Base-by-base conservation (phyloP, 2,329 filamentous ascomycete species). In the Plectosphaerella sp. region DNA sequence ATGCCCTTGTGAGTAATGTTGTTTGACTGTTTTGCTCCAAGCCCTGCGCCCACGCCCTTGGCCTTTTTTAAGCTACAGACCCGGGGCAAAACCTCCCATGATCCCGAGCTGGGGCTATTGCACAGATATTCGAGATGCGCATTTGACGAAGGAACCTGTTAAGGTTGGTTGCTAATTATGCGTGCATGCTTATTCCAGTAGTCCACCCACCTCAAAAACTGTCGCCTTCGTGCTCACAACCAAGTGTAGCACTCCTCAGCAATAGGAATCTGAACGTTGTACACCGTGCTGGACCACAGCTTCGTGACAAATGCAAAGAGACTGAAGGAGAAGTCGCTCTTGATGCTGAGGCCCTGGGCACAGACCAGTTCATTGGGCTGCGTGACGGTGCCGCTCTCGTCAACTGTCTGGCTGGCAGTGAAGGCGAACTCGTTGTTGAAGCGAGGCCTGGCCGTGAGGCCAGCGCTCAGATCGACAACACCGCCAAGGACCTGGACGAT, bases 221-320 rank as follows among this genome's bases (percentile, higher is more conserved):
- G 16, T n/a, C n/a, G n/a, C n/a, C n/a, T n/a, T n/a, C n/a, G n/a
- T 12, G 12, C 22, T 52, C 35, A 57, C 42, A 46, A 15, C 59
- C 59, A 62, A 15, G 58, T 53, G 48, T 64, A 64, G 48, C 63
- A 65, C 55, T 61, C 49, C 36, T 61, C 53, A 5, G 58, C 62
- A 39, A 65, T 59, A 3, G 62, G 61, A 4, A 64, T 55, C 10
- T 54, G 55, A 4, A 61, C 56, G 43, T 51, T 61, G 52, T 64
- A 64, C 3, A 65, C 49, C 22, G 57, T 58, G 49, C 54, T 54
- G 37, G 51, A 55, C 58, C 60, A 65, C 51, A 62, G 60, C 54
- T 63, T 51, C 8, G 61, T 64, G 10, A 62, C 60, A 16, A 57
- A 62, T 2, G 58, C 62, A 11, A 57, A 25, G 25, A 65, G 54